Conservation (phyloP, 2,329 filamentous ascomycete genomes). For the Talaromyces rugulosus region DNA sequence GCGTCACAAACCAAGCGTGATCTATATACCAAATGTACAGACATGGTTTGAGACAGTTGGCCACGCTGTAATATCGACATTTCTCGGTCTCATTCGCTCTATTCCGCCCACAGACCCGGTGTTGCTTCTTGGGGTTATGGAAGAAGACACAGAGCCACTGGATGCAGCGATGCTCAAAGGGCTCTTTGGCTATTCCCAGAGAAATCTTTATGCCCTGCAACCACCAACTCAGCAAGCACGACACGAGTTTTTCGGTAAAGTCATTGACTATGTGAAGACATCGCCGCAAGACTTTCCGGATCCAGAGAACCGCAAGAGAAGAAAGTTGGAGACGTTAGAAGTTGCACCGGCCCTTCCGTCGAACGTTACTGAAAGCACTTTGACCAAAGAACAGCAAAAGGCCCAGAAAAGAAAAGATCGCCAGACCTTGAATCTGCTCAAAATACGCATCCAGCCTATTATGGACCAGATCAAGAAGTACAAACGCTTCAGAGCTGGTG, state of each 20-base stretch:
- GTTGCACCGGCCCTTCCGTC: constrained; percentile 69
- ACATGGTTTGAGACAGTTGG: constrained; percentile 76
- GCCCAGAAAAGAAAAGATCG: constrained; percentile 77
- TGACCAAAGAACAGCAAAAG: constrained; percentile 75
- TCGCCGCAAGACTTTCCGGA: constrained; percentile 83
- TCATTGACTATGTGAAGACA: constrained; percentile 73
- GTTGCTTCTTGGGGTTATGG: constrained; percentile 79
- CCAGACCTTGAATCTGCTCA: constrained; percentile 78
- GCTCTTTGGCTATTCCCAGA: constrained; percentile 79
- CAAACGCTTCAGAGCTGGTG: constrained; percentile 77
- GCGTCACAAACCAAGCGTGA: constrained; percentile 90
- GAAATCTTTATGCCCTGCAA: constrained; percentile 67
- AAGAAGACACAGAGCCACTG: constrained; percentile 61
- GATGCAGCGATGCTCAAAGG: constrained; percentile 64
- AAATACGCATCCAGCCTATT: constrained; percentile 83
- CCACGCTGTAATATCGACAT: constrained; percentile 65
- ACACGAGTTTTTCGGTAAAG: constrained; percentile 71
- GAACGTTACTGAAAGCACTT: constrained; percentile 51
- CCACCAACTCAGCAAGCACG: constrained; percentile 62
- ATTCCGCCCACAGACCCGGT: constrained; percentile 89
- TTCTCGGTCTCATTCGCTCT: constrained; percentile 73
- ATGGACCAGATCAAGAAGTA: constrained; percentile 98
- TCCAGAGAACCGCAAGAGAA: constrained; percentile 77
- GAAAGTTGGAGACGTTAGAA: constrained; percentile 72
- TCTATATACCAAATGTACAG: constrained; percentile 88